phyloP scores from a whole-genome alignment of 2,329 filamentous ascomycete species.

The Metarhizium album region DNA sequence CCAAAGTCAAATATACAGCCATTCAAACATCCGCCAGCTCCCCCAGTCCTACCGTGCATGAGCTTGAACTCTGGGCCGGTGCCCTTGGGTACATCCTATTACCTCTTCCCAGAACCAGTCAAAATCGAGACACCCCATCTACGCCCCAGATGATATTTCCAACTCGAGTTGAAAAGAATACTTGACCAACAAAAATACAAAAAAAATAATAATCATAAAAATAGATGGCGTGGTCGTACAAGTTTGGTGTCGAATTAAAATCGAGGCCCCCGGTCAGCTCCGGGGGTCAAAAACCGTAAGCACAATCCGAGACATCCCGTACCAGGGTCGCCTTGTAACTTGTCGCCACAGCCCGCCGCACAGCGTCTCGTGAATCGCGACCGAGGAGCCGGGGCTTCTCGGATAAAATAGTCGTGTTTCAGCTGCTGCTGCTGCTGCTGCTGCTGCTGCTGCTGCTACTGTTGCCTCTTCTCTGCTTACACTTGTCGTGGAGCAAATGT shows the following conservation, averaged over 20 bases:
- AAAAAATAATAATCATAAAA: background rate
- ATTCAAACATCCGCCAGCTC: too few relatives aligned
- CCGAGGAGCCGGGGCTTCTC: background rate
- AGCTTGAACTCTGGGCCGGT: too few relatives aligned
- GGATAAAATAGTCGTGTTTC: background rate
- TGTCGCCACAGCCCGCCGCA: too few relatives aligned
- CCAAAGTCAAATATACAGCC: background rate
- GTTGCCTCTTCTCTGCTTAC: slow-evolving; percentile 51
- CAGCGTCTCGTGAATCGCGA: background rate
- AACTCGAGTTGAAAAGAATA: background rate
- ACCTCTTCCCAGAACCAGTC: too few relatives aligned
- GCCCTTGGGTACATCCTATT: too few relatives aligned
- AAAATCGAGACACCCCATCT: background rate
- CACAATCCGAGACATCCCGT: background rate
- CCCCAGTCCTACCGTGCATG: too few relatives aligned
- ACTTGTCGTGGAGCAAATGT: slow-evolving; percentile 79
- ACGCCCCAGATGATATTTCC: background rate
- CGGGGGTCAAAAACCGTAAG: background rate
- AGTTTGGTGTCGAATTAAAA: background rate
- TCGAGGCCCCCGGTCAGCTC: background rate
- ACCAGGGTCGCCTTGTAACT: background rate
- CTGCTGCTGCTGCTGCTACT: slow-evolving; percentile 12
- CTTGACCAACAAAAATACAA: background rate
- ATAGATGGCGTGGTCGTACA: background rate
- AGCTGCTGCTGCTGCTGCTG: background rate